Evolutionary conservation across 805 yeast species (phyloP).

Genomic region (Starmerella vaccinii): DNA sequence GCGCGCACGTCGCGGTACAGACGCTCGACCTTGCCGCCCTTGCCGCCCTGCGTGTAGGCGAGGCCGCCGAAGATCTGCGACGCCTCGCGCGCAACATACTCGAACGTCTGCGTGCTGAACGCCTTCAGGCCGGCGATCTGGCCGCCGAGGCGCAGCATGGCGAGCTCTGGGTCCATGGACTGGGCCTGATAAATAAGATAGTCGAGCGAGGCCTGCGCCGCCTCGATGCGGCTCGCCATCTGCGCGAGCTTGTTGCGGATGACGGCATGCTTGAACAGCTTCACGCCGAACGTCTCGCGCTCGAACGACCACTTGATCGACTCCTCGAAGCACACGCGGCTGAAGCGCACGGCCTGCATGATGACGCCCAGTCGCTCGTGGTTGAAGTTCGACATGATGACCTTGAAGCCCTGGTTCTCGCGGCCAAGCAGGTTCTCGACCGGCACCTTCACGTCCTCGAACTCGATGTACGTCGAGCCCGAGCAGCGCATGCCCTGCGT

Average conservation of each 20-base stretch:
- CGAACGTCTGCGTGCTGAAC: constrained; percentile 34
- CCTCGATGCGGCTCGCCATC: constrained; percentile 36
- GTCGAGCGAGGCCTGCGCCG: constrained; percentile 35
- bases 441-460: constrained; percentile 40
- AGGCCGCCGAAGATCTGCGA: constrained; percentile 39
- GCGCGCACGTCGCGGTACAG: constrained; percentile 38
- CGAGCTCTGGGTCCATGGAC: constrained; percentile 33
- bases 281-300: constrained; percentile 37
- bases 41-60: constrained; percentile 37
- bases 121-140: constrained; percentile 38
- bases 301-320: constrained; percentile 37
- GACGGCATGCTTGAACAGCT: constrained; percentile 36
- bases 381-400: constrained; percentile 38
- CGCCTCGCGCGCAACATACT: constrained; percentile 38
- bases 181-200: constrained; percentile 31
- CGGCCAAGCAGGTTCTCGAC: constrained; percentile 36
- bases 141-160: constrained; percentile 36
- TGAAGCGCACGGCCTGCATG: constrained; percentile 35
- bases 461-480: constrained; percentile 35
- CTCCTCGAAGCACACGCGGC: constrained; percentile 37
- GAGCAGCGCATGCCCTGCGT: constrained; percentile 38
- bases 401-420: constrained; percentile 38
- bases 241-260: constrained; percentile 37
- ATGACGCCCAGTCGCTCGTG: constrained; percentile 38
- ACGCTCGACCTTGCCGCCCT: constrained; percentile 37